These are phyloP conservation scores for Spinellus fusiger DNA, from an alignment of 192 early-diverging fungal genomes.

Conservation along the genomic window DNA sequence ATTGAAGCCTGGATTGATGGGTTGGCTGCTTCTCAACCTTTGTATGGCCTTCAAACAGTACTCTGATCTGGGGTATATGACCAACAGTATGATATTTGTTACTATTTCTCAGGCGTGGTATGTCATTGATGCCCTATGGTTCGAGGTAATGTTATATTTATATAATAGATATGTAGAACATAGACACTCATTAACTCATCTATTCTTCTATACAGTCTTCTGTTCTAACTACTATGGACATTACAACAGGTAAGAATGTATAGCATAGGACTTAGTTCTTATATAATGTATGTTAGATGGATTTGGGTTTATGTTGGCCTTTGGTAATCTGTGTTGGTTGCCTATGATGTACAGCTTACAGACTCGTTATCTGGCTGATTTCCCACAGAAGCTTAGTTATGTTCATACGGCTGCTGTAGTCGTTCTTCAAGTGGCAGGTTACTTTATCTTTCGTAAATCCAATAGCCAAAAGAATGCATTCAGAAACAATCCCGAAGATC, in stretches of 20 bases:
- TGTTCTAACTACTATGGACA: constrained; percentile 94
- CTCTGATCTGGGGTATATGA: constrained; percentile 52
- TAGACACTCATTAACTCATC: background rate
- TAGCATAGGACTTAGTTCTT: background rate
- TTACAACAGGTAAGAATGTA: constrained; percentile 54
- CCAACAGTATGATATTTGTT: constrained; percentile 78
- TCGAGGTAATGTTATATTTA: constrained; percentile 37
- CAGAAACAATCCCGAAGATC: constrained; percentile 60
- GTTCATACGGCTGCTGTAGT: constrained; percentile 36
- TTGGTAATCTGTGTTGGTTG: constrained; percentile 83
- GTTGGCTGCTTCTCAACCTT: constrained; percentile 79
- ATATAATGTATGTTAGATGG: constrained; percentile 55
- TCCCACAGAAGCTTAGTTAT: constrained; percentile 54
- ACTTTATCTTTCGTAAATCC: constrained; percentile 81
- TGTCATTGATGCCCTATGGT: constrained; percentile 79
- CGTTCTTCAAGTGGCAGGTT: constrained; percentile 55
- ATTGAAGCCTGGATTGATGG: constrained; percentile 89
- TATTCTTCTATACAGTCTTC: constrained; percentile 35
- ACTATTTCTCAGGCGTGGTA: constrained; percentile 75
- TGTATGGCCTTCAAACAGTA: constrained; percentile 76
- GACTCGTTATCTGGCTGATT: constrained; percentile 74
- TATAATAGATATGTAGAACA: background rate
- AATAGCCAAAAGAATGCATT: constrained; percentile 92
- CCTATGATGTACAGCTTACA: constrained; percentile 88
- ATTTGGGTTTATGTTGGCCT: constrained; percentile 85